Evolutionary conservation across 345 rosid species (phyloP), one percentile per base, ranked within the genome.

Genomic region (Geranium brycei): DNA sequence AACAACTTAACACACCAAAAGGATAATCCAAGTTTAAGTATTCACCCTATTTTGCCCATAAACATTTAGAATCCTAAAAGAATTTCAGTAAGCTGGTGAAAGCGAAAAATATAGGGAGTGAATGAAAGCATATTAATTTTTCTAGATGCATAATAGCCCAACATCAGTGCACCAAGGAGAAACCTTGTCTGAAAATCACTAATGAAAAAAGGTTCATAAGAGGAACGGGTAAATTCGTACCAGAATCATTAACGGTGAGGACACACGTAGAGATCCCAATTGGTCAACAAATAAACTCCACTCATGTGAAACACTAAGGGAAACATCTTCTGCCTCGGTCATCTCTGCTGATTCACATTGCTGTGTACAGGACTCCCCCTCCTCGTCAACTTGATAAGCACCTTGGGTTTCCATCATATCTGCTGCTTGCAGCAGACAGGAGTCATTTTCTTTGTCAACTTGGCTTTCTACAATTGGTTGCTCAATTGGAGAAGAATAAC

Each of bases 221-320:
- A 57, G 19, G 41, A 7, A 38, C 19, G 64, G 23, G 19, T 57
- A 55, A 12, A 69, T 62, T 70, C 64, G 1, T 87, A 90, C 99
- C 99, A 93, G 69, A 81, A 90, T 88, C 71, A 85, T 86, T 81
- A 93, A 68, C 74, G 87, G 79, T 53, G 95, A 82, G 58, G 96
- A 81, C 72, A 88, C 82, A 60, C 85, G 72, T 63, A 88, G 69
- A 18, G 91, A 82, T 69, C 90, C 96, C 72, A 82, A 83, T 83
- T 86, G 97, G 86, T 93, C 97, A 32, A 80, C 75, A 73, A 93
- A 93, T 62, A 88, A 82, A 77, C 80, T 81, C 96, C 99, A 93
- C 57, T 79, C 82, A 79, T 72, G 82, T 11, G 99, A 93, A 59
- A 73, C 60, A 55, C 75, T 77, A 67, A 64, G 79, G 53, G 58